Evolutionary conservation across 257 asterid genomes (phyloP).

Genomic region (Avicennia marina): DNA sequence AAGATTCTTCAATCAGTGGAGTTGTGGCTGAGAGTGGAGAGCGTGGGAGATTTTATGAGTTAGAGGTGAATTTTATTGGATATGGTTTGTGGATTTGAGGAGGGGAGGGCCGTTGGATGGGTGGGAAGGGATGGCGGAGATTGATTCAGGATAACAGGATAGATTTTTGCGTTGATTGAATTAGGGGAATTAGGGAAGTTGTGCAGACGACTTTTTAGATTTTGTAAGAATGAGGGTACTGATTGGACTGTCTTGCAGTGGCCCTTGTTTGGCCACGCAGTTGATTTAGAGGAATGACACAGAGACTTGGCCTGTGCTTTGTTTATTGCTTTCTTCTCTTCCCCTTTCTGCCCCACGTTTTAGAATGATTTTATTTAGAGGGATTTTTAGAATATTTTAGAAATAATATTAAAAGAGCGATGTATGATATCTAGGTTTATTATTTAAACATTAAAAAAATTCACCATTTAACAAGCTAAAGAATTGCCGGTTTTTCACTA

Average conservation of each 20-base stretch:
- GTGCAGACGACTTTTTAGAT: background rate
- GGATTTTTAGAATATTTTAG: no score
- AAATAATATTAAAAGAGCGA: no score
- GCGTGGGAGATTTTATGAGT: constrained; percentile 16
- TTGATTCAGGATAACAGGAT: constrained; percentile 45
- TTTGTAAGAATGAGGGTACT: constrained; percentile 10
- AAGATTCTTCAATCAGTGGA: no score
- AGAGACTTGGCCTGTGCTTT: no score
- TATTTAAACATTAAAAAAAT: no score
- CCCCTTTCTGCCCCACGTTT: no score
- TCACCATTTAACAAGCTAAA: no score
- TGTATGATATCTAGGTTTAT: no score
- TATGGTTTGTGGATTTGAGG: constrained; percentile 60
- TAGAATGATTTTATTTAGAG: no score
- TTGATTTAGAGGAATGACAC: no score
- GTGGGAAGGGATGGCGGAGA: constrained; percentile 36
- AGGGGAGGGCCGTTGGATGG: constrained; percentile 40
- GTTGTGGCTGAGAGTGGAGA: constrained; percentile 15
- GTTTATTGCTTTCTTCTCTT: no score
- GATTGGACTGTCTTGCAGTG: constrained; percentile 25
- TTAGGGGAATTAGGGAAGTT: background rate
- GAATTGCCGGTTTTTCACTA: no score
- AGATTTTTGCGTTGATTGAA: constrained; percentile 30
- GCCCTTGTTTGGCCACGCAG: constrained; percentile 43
- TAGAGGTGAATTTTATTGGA: constrained; percentile 37